Base-by-base conservation (phyloP, 768 basidiomycete genomes). In the Leccinum subgranulosum region DNA sequence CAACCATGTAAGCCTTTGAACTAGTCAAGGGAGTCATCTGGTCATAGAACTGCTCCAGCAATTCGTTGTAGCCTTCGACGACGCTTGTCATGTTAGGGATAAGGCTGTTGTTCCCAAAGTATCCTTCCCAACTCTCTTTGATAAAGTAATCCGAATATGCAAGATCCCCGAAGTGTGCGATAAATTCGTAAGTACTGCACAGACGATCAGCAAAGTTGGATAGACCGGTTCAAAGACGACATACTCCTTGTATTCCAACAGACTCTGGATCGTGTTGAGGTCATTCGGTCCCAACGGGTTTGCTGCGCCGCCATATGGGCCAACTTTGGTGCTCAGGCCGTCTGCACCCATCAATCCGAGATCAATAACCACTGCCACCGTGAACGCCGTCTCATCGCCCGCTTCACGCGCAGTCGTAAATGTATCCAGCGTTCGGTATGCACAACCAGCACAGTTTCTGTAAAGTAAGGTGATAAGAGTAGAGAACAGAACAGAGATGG, bases 141-240 rank as follows among this genome's bases (percentile, higher is more conserved):
- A 69, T 66, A 19, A 69, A 68, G 56, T 70, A 70, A 53, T 70
- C 68, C 7, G 69, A 41, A 29, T 70, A 69, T 9, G 69, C 66
- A 9, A 70, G 58, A 49, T 63, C 68, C 5, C 68, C 68, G 10
- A 49, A 61, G 27, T 69, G 69, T 48, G 64, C 69, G 6, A 70
- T 54, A 43, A 68, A 69, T 2, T 70, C 61, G n/a, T 51, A 69
- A 10, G 68, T 68, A 15, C 66, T 69, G 15, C 2, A 11, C 6
- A 19, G 15, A 12, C 15, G 6, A 29, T 68, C 36, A 64, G 33
- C n/a, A 12, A 53, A 2, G 9, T 39, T n/a, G 9, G 41, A 14
- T 12, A 12, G 36, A 34, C 8, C 3, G 2, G 7, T 11, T 14
- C 27, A 25, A 29, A 21, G n/a, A 36, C 9, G 3, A 11, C 68